Evolutionary conservation across 495 filamentous ascomycete species (phyloP), one percentile per base, ranked within the genome.

Genomic region (Oleoguttula mirabilis): DNA sequence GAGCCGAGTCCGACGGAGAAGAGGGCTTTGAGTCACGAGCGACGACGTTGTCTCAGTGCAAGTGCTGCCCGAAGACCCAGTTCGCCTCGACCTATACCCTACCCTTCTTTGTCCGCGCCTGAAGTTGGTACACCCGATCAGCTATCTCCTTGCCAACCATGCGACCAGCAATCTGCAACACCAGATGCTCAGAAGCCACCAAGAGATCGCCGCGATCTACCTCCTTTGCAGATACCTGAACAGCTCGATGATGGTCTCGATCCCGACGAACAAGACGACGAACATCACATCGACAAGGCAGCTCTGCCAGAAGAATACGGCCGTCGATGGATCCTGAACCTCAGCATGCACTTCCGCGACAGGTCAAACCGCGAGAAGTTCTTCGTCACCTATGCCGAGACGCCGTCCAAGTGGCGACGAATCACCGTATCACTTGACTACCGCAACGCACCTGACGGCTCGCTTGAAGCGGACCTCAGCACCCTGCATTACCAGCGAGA

Each of bases 341-440:
- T 98, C 42, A 94, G 87, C 63, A 96, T 98, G 90, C 86, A 94
- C 64, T 96, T 95, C 58, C 80, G 88, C 37, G 90, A 98, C 62
- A 80, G 82, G 48, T 94, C 90, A 10, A 85, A 82, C 40, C 76
- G 92, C 28, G 90, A 96, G 62, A 96, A 98, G 61, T 96, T 98
- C 67, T 98, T 98, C 63, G 80, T 98, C 41, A 96, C 90, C 8
- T 96, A 84, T 60, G 83, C 86, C 36, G 79, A 90, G 56, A 74
- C 74, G 24, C 71, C 77, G 15, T 82, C 75, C 37, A 70, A 73
- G 45, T 94, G 90, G 82, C 75, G 84, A 41, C 72, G 90, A 36
- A 79, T 98, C 36, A 95, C 92, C 10, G 76, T 98, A 25, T 95
- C 92, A 6, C 79, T 88, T 47, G 92, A 96, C 59, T 98, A 98